Percentiles rank a stretch among this genome's conserved stretches.
These are phyloP conservation scores for Prinsepia uniflora DNA, from an alignment of 306 rosid genomes.

Conservation along the genomic window DNA sequence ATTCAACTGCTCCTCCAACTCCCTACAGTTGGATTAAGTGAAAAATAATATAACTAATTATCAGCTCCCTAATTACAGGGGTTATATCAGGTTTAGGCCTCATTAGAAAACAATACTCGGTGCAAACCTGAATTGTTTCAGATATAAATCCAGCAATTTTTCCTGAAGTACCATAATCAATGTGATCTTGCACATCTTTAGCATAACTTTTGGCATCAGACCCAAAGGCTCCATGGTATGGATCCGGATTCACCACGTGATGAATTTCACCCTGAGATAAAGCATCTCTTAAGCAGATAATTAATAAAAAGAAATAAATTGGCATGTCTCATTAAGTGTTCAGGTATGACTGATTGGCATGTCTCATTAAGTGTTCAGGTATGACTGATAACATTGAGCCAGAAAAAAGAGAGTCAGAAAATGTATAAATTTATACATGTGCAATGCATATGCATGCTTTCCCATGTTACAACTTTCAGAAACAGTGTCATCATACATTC, in stretches of 20 bases:
- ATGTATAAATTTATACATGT: no score
- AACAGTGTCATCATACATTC: no score
- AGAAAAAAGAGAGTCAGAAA: neutral
- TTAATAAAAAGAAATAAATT: constrained; percentile 22
- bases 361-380: no score
- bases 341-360: no score
- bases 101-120: no score
- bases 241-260: constrained; percentile 84
- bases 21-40: constrained; percentile 45
- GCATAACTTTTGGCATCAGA: constrained; percentile 60
- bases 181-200: constrained; percentile 79
- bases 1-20: constrained; percentile 87
- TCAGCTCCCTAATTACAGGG: neutral
- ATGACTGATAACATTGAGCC: no score
- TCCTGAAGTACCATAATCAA: constrained; percentile 79
- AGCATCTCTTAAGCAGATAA: constrained; percentile 18
- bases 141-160: constrained; percentile 82
- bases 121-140: constrained; percentile 89
- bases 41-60: neutral
- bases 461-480: no score
- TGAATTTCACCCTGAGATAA: constrained; percentile 73
- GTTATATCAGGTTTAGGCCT: neutral
- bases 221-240: constrained; percentile 77
- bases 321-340: neutral
- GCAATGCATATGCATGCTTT: no score